Percentiles rank a stretch among this genome's conserved stretches.
phyloP scores from a whole-genome alignment of 169 alveolate species.

The Cryptosporidium xiaoi region DNA sequence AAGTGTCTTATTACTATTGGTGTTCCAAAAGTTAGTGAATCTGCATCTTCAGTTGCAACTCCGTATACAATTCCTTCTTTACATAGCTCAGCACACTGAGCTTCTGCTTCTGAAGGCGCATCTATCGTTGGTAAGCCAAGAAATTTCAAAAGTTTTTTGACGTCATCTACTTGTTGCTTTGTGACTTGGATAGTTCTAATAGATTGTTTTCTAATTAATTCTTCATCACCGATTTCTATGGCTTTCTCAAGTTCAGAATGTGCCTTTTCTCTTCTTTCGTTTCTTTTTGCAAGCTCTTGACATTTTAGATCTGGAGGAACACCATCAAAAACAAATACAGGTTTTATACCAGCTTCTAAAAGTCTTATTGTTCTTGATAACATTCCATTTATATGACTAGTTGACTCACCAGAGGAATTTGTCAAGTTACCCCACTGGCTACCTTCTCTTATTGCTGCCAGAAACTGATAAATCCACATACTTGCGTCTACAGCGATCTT shows the following conservation, averaged over 20 bases:
- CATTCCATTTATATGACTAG: constrained; percentile 91
- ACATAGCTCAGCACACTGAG: constrained; percentile 95
- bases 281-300: constrained; percentile 87
- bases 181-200: constrained; percentile 93
- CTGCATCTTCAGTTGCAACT: constrained; percentile 98
- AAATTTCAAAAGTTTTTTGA: constrained; percentile 87
- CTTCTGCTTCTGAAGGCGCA: constrained; percentile 98
- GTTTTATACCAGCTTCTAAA: constrained; percentile 92
- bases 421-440: constrained; percentile 70
- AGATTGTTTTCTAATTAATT: constrained; percentile 90
- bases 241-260: constrained; percentile 86
- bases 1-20: constrained; percentile 77
- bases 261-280: constrained; percentile 91
- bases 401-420: constrained; percentile 75
- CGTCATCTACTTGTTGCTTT: constrained; percentile 92
- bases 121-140: constrained; percentile 95
- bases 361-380: constrained; percentile 88
- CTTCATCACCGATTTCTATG: constrained; percentile 92
- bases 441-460: constrained; percentile 78
- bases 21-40: constrained; percentile 94
- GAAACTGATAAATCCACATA: constrained; percentile 86
- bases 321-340: constrained; percentile 98
- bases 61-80: constrained; percentile 91
- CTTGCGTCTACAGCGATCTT: constrained; percentile 87
- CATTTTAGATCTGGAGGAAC: constrained; percentile 94